Evolutionary conservation across 2,329 filamentous ascomycete species (phyloP), one percentile per base, ranked within the genome.

Genomic region (Macroventuria anomochaeta): DNA sequence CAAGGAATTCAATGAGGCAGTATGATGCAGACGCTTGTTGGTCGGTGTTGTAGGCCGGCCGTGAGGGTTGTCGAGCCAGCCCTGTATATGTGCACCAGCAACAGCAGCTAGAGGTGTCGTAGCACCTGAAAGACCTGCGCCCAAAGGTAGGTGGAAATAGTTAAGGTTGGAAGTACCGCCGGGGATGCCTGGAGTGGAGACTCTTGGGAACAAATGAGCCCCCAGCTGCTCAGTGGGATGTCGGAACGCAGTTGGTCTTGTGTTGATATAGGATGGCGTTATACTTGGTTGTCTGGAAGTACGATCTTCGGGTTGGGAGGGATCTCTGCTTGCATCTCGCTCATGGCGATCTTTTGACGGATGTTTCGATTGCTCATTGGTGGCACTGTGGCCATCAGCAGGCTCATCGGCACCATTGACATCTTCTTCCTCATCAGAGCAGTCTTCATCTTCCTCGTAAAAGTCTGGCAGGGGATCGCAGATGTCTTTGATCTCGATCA

Each of bases 401-500:
- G 46, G 46, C 46, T 61, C 55, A 31, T 44, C 39, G 29, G 55
- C 67, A 53, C 66, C 71, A 12, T 80, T 79, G 26, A 56, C 68
- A 55, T 65, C 70, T 8, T 81, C 80, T 11, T 86, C 83, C 31
- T 80, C 82, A 32, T 84, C 83, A 21, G 84, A 80, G 18, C 84
- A 83, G 55, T 89, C 88, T 31, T 86, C 79, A 21, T 89, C 86
- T 63, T 90, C 87, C 65, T 97, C 95, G 79, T 99, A 99, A 71
- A 99, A 99, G 68, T 99, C 95, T 0, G 92, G 88, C 53, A 97
- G 83, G 2, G 95, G 95, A 72, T 99, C 93, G 65, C 93, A 96
- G 57, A 99, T 93, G 74, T 97, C 95, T 77, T 97, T 97, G 68
- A 99, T 88, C 71, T 96, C 91, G 34, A 99, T 84, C 64, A 90